These are phyloP conservation scores for Prunus mongolica DNA, from an alignment of 306 rosid species.

Conservation along the genomic window DNA sequence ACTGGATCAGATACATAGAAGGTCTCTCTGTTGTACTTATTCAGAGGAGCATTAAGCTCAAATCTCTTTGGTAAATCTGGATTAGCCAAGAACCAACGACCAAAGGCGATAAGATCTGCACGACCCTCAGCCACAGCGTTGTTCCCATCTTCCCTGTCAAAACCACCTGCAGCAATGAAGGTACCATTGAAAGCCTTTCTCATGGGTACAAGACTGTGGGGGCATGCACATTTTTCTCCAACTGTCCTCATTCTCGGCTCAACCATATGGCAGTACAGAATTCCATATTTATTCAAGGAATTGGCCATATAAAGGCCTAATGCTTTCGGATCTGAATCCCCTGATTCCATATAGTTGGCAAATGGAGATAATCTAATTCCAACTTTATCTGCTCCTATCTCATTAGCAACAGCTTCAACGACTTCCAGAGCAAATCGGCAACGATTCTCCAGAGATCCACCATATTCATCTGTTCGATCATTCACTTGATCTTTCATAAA, in stretches of 20 bases:
- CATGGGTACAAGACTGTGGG: slow-evolving; percentile 33
- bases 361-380: slow-evolving; percentile 65
- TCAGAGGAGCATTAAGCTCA: slow-evolving; percentile 29
- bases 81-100: slow-evolving; percentile 48
- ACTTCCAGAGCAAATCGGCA: slow-evolving; percentile 51
- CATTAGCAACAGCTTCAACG: slow-evolving; percentile 37
- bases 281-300: slow-evolving; percentile 29
- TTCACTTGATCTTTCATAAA: not conserved
- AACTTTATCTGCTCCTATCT: slow-evolving; percentile 49
- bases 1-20: slow-evolving; percentile 41
- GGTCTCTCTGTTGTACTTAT: slow-evolving; percentile 35
- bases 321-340: slow-evolving; percentile 51
- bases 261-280: slow-evolving; percentile 50
- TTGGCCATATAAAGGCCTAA: slow-evolving; percentile 43
- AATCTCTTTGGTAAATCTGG: slow-evolving; percentile 52
- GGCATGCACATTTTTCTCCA: slow-evolving; percentile 11
- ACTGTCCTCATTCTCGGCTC: slow-evolving; percentile 58
- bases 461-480: slow-evolving; percentile 22
- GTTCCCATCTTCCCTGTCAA: slow-evolving; percentile 38
- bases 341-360: slow-evolving; percentile 35
- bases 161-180: slow-evolving; percentile 52
- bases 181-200: slow-evolving; percentile 42
- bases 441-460: slow-evolving; percentile 45
- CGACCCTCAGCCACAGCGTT: slow-evolving; percentile 13
- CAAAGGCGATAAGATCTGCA: slow-evolving; percentile 49